phyloP scores from a whole-genome alignment of 345 rosid genomes.

The Abelmoschus esculentus region DNA sequence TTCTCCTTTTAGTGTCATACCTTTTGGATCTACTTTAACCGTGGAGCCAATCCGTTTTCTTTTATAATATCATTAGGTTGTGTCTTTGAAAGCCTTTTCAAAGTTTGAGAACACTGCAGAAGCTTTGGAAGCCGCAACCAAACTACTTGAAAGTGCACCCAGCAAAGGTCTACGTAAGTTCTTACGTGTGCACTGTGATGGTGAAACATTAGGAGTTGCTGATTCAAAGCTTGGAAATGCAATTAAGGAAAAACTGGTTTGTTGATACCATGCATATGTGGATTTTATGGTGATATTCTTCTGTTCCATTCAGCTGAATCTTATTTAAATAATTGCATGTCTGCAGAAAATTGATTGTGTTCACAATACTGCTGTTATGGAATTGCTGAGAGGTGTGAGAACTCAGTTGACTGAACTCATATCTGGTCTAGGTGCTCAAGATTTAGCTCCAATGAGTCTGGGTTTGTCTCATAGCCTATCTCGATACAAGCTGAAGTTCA shows the following conservation, averaged over 20 bases:
- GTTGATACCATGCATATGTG: background rate
- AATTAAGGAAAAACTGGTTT: constrained; percentile 81
- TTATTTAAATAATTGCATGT: constrained; percentile 7
- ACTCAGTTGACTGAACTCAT: constrained; percentile 83
- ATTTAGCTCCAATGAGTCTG: constrained; percentile 90
- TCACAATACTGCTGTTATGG: constrained; percentile 85
- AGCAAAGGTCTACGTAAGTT: constrained; percentile 76
- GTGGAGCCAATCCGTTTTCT: background rate
- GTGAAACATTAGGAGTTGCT: constrained; percentile 67
- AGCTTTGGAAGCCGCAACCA: constrained; percentile 71
- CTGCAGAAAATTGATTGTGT: constrained; percentile 85
- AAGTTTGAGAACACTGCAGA: constrained; percentile 88
- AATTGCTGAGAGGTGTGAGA: constrained; percentile 78
- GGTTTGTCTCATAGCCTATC: constrained; percentile 92
- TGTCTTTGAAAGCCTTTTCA: constrained; percentile 71
- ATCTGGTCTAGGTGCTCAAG: constrained; percentile 63
- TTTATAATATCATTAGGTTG: constrained; percentile 32
- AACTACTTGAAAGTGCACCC: constrained; percentile 59
- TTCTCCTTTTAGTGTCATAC: background rate
- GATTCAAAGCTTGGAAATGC: constrained; percentile 90
- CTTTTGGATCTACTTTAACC: background rate
- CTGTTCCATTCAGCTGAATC: background rate
- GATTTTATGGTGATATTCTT: background rate
- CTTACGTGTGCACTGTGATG: constrained; percentile 56
- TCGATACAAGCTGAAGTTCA: constrained; percentile 82